Evolutionary conservation across 164 flowering plant genomes (phyloP).

Genomic region (Vitis amurensis): DNA sequence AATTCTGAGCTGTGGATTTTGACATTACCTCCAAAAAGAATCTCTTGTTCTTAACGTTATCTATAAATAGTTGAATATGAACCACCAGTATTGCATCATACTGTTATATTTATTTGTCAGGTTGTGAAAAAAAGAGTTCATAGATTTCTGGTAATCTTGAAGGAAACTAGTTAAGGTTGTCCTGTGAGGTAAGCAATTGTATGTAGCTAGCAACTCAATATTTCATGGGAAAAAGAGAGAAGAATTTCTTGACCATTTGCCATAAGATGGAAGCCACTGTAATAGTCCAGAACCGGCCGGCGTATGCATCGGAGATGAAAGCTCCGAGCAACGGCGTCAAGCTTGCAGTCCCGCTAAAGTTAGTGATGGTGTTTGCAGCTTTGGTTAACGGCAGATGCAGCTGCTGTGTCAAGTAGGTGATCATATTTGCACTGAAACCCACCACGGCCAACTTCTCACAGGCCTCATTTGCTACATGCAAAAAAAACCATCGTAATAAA

Average conservation of each 20-base stretch:
- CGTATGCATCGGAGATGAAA: slow-evolving; percentile 77
- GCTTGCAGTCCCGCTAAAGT: slow-evolving; percentile 85
- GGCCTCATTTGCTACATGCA: slow-evolving; percentile 70
- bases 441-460: slow-evolving; percentile 94
- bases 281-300: slow-evolving; percentile 91
- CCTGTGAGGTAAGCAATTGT: background rate
- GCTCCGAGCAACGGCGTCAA: slow-evolving; percentile 91
- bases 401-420: slow-evolving; percentile 76
- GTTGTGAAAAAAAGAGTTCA: too few species aligned
- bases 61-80: too few species aligned
- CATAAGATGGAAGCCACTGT: slow-evolving; percentile 79
- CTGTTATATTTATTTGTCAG: too few species aligned
- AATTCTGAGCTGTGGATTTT: background rate
- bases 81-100: too few species aligned
- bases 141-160: background rate
- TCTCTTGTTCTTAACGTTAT: background rate
- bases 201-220: too few species aligned
- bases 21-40: background rate
- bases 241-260: slow-evolving; percentile 46
- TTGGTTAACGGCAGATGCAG: slow-evolving; percentile 82
- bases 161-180: background rate
- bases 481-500: background rate
- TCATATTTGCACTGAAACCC: slow-evolving; percentile 82
- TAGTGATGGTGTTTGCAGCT: slow-evolving; percentile 92
- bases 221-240: background rate